Evolutionary conservation across 225 moss, liverwort and hornwort genomes (phyloP), one percentile per base, ranked within the genome.

Genomic region (Thuidium tamariscinum): DNA sequence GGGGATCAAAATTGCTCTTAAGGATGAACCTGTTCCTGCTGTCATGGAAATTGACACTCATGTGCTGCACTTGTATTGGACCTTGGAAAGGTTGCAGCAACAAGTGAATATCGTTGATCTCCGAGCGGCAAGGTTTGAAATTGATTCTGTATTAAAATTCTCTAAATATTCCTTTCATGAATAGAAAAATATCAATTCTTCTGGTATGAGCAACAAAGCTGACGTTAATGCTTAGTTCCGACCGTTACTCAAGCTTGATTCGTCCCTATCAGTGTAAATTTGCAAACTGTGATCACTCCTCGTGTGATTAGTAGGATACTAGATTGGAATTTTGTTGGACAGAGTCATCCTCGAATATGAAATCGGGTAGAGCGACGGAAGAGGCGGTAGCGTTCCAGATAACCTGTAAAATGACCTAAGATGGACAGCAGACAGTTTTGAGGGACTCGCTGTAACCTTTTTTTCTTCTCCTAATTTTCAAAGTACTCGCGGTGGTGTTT

Each of bases 1-100:
- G 98, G 98, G 98, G 77, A 93, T 99, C 63, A 99, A 99, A 91
- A 89, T 99, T 84, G 89, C 94, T 89, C 89, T 96, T 36, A 95
- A 91, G 89, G 92, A 94, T 86, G 93, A 89, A 66, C 90, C 91
- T 81, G 82, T 93, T 34, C 81, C 92, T 77, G 74, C 86, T 80
- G 92, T 91, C 66, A 84, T 94, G 82, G 95, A 97, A 68, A 88
- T 89, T 63, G 98, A 99, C 87, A 83, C 85, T 52, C 96, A 96
- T 80, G 84, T 97, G 71, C 80, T 99, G 87, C 96, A 94, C 82
- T 92, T 99, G 56, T 84, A 95, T 39, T 97, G 97, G 97, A 95
- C 97, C 41, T 89, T 94, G 92, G 98, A 99, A 89, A 95, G 93
- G 95, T 87, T 97, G 57, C 93, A 95, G 90, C 89, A 94, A 83